phyloP scores from a whole-genome alignment of 2,329 filamentous ascomycete genomes.

The Talaromyces rugulosus region DNA sequence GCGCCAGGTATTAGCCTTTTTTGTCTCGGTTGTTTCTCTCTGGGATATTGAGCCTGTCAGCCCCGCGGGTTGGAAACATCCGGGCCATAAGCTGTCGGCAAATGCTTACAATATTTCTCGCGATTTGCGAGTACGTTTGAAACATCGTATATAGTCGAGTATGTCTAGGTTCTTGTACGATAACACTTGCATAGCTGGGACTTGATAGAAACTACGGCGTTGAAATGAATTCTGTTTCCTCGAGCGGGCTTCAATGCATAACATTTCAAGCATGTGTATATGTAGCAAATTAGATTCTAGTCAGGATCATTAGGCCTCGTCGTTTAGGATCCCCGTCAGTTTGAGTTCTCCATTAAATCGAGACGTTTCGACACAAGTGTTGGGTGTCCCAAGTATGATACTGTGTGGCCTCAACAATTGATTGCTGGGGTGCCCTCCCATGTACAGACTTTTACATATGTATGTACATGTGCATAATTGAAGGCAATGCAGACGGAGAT shows the following conservation, averaged over 20 bases:
- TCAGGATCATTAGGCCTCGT: too few relatives aligned
- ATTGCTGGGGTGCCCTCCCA: too few relatives aligned
- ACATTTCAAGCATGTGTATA: too few relatives aligned
- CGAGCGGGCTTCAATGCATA: too few relatives aligned
- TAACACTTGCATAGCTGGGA: neutral
- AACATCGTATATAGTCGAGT: conserved; percentile 24
- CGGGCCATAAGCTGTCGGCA: conserved; percentile 45
- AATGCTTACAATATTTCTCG: conserved; percentile 49
- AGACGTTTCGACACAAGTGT: too few relatives aligned
- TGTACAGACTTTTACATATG: too few relatives aligned
- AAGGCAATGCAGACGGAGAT: neutral
- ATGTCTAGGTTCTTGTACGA: neutral
- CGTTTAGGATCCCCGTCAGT: too few relatives aligned
- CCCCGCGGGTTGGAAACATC: conserved; percentile 48
- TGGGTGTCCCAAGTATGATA: too few relatives aligned
- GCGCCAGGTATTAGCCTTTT: conserved; percentile 47
- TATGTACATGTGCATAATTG: neutral
- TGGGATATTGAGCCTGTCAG: conserved; percentile 53
- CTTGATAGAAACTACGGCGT: neutral
- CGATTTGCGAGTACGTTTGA: conserved; percentile 54
- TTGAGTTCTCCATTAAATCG: too few relatives aligned
- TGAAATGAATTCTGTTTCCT: neutral
- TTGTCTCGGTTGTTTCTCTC: conserved; percentile 50
- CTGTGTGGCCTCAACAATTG: too few relatives aligned
- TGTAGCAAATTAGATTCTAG: too few relatives aligned